Evolutionary conservation across 495 filamentous ascomycete genomes (phyloP), one percentile per base, ranked within the genome.

Genomic region (Xylaria bambusicola): DNA sequence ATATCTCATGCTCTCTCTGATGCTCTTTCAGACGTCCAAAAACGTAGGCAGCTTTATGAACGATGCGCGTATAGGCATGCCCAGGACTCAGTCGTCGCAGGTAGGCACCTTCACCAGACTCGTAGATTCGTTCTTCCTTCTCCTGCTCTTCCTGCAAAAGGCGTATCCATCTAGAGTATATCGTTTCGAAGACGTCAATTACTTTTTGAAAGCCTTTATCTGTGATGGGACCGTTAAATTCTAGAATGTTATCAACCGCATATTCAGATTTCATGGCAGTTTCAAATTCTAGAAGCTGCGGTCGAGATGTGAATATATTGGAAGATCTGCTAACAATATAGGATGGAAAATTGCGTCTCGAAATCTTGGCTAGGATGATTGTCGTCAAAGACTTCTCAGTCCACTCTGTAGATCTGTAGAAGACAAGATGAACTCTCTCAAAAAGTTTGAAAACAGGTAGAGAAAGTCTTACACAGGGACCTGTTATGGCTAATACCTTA

Each of bases 341-440:
- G 6, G 87, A 77, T 0, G 94, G 93, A 55, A 97, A 98, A 68
- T 93, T 97, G 21, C 89, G 84, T 46, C 85, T 84, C 6, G 90
- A 87, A 26, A 92, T 94, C 53, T 92, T 91, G 13, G 94, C 90
- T 10, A 98, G 84, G 56, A 98, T 96, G 60, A 98, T 93, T 2
- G 93, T 93, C 2, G 91, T 97, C 2, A 98, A 82, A 10, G 93
- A 97, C 65, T 96, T 97, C 65, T 97, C 94, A 0, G 93, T 94
- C 93, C 93, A 98, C 69, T 97, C 92, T 0, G 93, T 96, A 26
- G 93, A 97, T 29, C 93, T 82, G 68, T 97, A 97, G 69, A 97
- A 98, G 49, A 98, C 93, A 6, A 98, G 75, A 73, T 98, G 93
- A 1, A 97, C 91, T 29, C 94, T 84, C 68, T 97, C 92, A 65